Evolutionary conservation across 2,329 filamentous ascomycete species (phyloP).

Genomic region (Calonectria pseudoreteaudii): DNA sequence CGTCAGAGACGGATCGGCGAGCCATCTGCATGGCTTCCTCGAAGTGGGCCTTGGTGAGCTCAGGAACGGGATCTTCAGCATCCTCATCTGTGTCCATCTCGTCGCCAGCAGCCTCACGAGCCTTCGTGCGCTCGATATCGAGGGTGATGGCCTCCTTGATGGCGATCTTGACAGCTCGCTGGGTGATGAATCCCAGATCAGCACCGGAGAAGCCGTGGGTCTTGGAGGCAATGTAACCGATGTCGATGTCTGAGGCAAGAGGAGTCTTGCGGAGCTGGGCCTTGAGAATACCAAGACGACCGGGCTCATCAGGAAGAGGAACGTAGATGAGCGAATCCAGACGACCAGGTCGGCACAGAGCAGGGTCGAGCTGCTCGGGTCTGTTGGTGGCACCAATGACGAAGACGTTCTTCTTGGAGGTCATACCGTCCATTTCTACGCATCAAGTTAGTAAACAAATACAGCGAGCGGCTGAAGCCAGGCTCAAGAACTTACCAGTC

Average conservation of each 20-base stretch:
- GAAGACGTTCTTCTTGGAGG: conserved; percentile 99
- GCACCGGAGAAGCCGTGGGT: conserved; percentile 99
- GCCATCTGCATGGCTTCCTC: conserved; percentile 98
- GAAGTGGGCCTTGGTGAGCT: conserved; percentile 96
- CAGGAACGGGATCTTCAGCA: conserved; percentile 90
- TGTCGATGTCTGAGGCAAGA: conserved; percentile 86
- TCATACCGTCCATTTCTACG: conserved; percentile 98
- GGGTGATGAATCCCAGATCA: conserved; percentile 98
- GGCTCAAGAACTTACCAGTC: conserved; percentile 73
- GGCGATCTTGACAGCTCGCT: conserved; percentile 98
- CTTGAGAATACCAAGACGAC: conserved; percentile 89
- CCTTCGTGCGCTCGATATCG: conserved; percentile 92
- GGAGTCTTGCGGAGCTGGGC: conserved; percentile 99
- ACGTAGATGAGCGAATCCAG: conserved; percentile 99
- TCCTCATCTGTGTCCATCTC: conserved; percentile 79
- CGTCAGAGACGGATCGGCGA: conserved; percentile 92
- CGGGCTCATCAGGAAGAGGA: conserved; percentile 91
- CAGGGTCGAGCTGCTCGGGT: conserved; percentile 98
- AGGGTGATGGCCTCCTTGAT: conserved; percentile 95
- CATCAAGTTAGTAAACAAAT: conserved; percentile 53
- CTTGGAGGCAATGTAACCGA: conserved; percentile 93
- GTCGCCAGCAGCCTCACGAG: conserved; percentile 86
- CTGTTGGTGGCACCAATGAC: conserved; percentile 99
- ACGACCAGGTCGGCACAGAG: conserved; percentile 97
- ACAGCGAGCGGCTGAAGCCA: background rate